These are phyloP conservation scores for Starmerella gropengiesseri DNA, from an alignment of 805 yeast genomes.

Conservation along the genomic window DNA sequence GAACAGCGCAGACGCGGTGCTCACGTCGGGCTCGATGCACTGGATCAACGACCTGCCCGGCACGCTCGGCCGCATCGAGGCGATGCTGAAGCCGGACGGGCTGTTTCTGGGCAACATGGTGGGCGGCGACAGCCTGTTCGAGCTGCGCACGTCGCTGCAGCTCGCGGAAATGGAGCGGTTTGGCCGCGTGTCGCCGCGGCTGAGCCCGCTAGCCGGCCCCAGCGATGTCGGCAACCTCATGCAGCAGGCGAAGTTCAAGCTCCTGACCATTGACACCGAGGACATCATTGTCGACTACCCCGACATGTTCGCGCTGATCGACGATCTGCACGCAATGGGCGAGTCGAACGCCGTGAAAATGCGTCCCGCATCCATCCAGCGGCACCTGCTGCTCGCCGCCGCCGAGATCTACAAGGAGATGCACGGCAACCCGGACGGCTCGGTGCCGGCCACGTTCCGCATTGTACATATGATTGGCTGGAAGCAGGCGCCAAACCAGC, in stretches of 20 bases:
- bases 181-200: conserved; percentile 72
- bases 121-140: conserved; percentile 79
- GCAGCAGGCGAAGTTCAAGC: conserved; percentile 65
- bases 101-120: conserved; percentile 69
- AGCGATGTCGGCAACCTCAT: conserved; percentile 64
- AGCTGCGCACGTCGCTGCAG: conserved; percentile 67
- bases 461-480: conserved; percentile 81
- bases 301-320: conserved; percentile 51
- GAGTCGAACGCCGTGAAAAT: conserved; percentile 57
- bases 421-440: conserved; percentile 53
- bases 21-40: conserved; percentile 64
- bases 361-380: conserved; percentile 36
- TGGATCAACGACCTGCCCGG: conserved; percentile 82
- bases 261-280: conserved; percentile 75
- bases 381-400: conserved; percentile 63
- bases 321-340: conserved; percentile 72
- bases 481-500: conserved; percentile 62
- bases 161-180: conserved; percentile 69
- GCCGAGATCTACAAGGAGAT: conserved; percentile 60
- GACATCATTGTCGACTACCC: conserved; percentile 74
- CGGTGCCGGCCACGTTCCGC: conserved; percentile 70
- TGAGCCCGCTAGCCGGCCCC: conserved; percentile 70
- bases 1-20: conserved; percentile 55
- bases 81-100: conserved; percentile 64
- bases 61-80: conserved; percentile 44